Base-by-base conservation (phyloP, 2,329 filamentous ascomycete species). In the Curvularia verruculosa region DNA sequence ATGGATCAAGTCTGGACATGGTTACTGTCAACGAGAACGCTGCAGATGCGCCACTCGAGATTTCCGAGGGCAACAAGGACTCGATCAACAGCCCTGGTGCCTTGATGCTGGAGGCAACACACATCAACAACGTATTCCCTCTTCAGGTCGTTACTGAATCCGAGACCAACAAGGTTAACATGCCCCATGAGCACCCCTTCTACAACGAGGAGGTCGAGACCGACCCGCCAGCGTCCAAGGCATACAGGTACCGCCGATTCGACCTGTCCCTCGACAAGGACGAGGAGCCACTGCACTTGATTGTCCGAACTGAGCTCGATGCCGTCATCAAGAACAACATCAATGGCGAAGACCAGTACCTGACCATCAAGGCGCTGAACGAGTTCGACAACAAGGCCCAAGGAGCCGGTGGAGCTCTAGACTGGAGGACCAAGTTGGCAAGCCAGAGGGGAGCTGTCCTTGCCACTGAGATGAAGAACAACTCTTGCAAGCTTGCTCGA, bases 381-480 rank as follows among this genome's bases (percentile, higher is more conserved):
- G 95, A 99, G 83, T 99, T 98, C 76, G 95, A 99, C 82, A 92
- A 87, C 87, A 97, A 96, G 84, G 95, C 95, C 23, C 93, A 96
- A 77, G 95, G 95, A 69, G 91, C 91, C 66, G 95, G 95, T 67
- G 92, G 94, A 64, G 95, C 95, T 53, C 85, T 99, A 50, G 95
- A 99, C 85, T 99, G 95, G 95, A 87, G 95, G 77, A 89, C 88
- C 67, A 99, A 99, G 86, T 86, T 99, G 59, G 90, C 91, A 64
- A 92, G 89, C 70, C 93, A 97, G 83, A 90, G 95, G 72, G 95
- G 95, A 87, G 95, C 95, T 55, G 94, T 99, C 41, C 90, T 99
- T 24, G 95, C 95, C 19, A 99, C 95, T 12, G 95, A 99, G 83
- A 99, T 99, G 95, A 99, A 99, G 91, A 99, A 99, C 87, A 99